Evolutionary conservation across 1,284 basidiomycete genomes (phyloP), one percentile per base, ranked within the genome.

Genomic region (Fistulinella cinereoalba): DNA sequence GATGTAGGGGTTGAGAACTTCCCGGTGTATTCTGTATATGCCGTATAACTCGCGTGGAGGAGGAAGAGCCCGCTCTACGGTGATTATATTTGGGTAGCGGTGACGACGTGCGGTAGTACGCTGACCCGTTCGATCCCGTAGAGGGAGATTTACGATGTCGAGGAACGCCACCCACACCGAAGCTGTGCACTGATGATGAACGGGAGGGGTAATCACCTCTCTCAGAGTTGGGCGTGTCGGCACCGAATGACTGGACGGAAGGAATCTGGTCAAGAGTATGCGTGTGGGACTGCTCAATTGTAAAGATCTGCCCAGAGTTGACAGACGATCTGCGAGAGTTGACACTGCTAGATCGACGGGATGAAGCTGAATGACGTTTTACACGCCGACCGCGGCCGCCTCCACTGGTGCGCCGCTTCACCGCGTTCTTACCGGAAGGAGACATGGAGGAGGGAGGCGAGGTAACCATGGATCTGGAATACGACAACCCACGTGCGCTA

Each of bases 221-320:
- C 55, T 91, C 88, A 21, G 87, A 89, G 50, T 83, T 88, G 0
- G 88, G 88, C 1, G 88, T 91, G 50, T 81, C 84, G 50, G 74
- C 81, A 5, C 84, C 85, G 50, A 85, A 78, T 4, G 86, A 88
- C 32, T 78, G 71, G 11, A 84, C 72, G 15, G 76, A 74, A 3
- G 79, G 73, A 18, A 80, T 68, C 54, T 80, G 78, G 15, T 74
- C 71, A 6, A 64, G 51, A 36, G 67, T 63, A 25, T 64, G 51
- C 36, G 67, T 63, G 27, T 64, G 65, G 4, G 80, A 76, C 7
- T 80, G 81, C 44, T 85, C 84, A 37, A 84, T 62, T 8, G 76
- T 54, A 1, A 79, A 64, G 58, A 81, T 70, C 48, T 85, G 83
- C 47, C 75, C 74, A 11, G 84, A 88, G 24, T 82, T 73, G 12